phyloP scores from a whole-genome alignment of 805 yeast species.

The Metschnikowia lochheadii region DNA sequence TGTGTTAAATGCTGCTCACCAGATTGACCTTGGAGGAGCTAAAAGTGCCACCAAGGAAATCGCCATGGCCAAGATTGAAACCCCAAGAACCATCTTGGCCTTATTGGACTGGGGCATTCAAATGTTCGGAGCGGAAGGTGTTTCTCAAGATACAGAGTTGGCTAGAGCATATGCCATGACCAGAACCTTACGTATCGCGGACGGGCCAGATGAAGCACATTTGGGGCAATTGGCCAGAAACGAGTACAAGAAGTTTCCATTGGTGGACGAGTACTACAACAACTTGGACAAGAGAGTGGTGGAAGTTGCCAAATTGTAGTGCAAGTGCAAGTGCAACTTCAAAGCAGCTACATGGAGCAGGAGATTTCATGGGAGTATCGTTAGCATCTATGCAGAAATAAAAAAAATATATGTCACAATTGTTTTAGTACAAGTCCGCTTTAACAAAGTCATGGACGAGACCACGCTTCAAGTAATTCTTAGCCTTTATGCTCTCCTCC shows the following conservation, averaged over 20 bases:
- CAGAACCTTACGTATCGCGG: conserved; percentile 60
- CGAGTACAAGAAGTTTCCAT: conserved; percentile 36
- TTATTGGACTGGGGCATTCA: conserved; percentile 62
- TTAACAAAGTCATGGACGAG: conserved; percentile 54
- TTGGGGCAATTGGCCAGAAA: conserved; percentile 51
- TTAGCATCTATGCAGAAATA: conserved; percentile 16
- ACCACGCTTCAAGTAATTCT: conserved; percentile 50
- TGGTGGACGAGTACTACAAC: conserved; percentile 35
- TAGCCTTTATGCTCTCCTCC: conserved; percentile 43
- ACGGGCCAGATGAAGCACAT: conserved; percentile 70
- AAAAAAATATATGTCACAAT: conserved; percentile 5
- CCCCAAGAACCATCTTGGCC: conserved; percentile 51
- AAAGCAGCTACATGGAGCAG: neutral
- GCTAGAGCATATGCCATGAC: conserved; percentile 49
- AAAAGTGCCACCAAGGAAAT: conserved; percentile 55
- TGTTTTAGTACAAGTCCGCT: conserved; percentile 47
- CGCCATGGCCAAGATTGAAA: conserved; percentile 59
- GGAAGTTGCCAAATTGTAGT: conserved; percentile 26
- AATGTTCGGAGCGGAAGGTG: conserved; percentile 62
- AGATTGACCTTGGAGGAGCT: conserved; percentile 50
- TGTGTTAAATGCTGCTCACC: conserved; percentile 58
- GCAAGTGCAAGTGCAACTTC: neutral
- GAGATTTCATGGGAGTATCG: conserved; percentile 4
- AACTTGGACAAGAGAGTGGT: conserved; percentile 17
- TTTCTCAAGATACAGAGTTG: conserved; percentile 56